Evolutionary conservation across 2,329 filamentous ascomycete species (phyloP), one percentile per base, ranked within the genome.

Genomic region (Aspergillus quadricinctus): DNA sequence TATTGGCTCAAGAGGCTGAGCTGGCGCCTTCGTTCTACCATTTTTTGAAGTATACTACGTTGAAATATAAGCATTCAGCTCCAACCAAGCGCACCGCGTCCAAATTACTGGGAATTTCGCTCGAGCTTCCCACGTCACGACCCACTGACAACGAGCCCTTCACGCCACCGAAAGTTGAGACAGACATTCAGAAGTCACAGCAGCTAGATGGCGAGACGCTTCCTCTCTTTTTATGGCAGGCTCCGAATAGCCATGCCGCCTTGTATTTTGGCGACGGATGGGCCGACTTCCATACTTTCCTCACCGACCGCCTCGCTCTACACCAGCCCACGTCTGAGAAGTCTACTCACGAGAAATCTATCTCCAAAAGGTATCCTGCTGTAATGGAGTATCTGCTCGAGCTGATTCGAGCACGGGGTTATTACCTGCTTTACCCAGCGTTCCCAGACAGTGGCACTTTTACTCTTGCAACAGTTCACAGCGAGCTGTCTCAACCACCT

Each of bases 241-340:
- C 87, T 2, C 92, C 93, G 4, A 89, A 86, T 61, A 90, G 88
- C 67, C 88, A 94, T 61, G 92, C 93, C 0, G 84, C 87, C 10
- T 79, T 99, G 9, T 88, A 93, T 69, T 86, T 94, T 55, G 92
- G 92, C 46, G 84, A 91, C 49, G 92, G 88, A 67, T 99, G 94
- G 94, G 77, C 83, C 11, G 90, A 96, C 64, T 81, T 96, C 9
- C 92, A 97, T 69, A 83, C 85, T 10, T 94, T 95, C 64, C 81
- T 95, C 2, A 83, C 88, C 10, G 81, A 83, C 49, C 78, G 86
- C 6, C 75, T 92, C 9, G 62, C 69, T 14, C 67, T 64, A 25
- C 61, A 64, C 28, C 70, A 70, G 59, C 63, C 49, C 25, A 48
- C 50, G 23, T 35, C 55, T 55, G 67, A 57, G 51, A 59, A 50